Percentiles rank a stretch among this genome's conserved stretches.
phyloP scores from a whole-genome alignment of 129 eudicot genomes.

The Dittrichia graveolens region DNA sequence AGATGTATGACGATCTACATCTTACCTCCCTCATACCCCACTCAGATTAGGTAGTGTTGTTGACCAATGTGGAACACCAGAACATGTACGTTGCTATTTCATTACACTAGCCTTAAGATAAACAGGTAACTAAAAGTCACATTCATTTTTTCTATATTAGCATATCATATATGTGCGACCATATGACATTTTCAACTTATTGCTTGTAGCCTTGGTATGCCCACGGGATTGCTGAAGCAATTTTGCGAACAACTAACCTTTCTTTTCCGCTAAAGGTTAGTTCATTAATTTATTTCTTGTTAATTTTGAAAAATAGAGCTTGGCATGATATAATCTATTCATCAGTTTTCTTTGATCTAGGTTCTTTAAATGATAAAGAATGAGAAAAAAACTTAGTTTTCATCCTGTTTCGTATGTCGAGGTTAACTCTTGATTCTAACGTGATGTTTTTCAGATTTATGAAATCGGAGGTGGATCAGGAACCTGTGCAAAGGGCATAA shows the following conservation, averaged over 20 bases:
- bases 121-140: no score
- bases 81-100: no score
- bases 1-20: no score
- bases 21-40: no score
- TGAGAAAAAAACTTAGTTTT: not conserved
- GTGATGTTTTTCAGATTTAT: slow-evolving; percentile 62
- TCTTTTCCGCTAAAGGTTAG: slow-evolving; percentile 93
- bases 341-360: not conserved
- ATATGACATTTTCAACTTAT: slow-evolving; percentile 14
- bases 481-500: slow-evolving; percentile 97
- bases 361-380: slow-evolving; percentile 9
- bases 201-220: slow-evolving; percentile 96
- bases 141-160: no score
- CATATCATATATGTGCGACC: not conserved
- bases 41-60: no score
- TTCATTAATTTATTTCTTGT: not conserved
- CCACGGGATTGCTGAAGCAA: slow-evolving; percentile 96
- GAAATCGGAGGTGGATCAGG: slow-evolving; percentile 99
- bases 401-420: slow-evolving; percentile 23
- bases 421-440: slow-evolving; percentile 27
- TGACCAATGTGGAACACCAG: no score
- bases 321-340: slow-evolving; percentile 2
- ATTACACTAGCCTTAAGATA: no score
- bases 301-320: not conserved
- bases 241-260: slow-evolving; percentile 86